These are phyloP conservation scores for Nyssa sinensis DNA, from an alignment of 148 eudicot genomes.

Conservation along the genomic window DNA sequence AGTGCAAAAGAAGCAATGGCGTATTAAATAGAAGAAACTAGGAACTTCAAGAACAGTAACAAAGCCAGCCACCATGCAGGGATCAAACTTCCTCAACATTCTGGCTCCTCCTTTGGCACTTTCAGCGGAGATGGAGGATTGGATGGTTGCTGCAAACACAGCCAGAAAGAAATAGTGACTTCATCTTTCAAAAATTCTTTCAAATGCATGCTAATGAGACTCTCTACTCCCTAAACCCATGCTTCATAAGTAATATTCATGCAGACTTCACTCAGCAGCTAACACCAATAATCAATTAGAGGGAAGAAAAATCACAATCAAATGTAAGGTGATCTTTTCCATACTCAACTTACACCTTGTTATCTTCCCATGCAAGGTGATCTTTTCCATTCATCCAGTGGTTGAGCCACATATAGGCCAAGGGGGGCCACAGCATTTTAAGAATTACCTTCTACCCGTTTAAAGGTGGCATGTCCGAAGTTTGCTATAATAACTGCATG, in stretches of 20 bases:
- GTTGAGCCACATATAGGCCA: too few relatives aligned
- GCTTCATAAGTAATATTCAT: not conserved
- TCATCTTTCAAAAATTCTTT: not conserved
- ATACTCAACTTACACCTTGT: not conserved
- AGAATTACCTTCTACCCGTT: too few relatives aligned
- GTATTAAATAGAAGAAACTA: not conserved
- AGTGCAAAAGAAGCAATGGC: not conserved
- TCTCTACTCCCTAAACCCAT: not conserved
- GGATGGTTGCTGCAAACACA: slow-evolving; percentile 10
- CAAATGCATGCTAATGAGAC: not conserved
- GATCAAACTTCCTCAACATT: not conserved
- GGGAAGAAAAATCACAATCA: too few relatives aligned
- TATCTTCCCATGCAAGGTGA: not conserved
- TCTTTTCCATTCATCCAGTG: not conserved
- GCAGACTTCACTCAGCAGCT: not conserved
- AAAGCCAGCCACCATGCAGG: not conserved
- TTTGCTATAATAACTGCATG: too few relatives aligned
- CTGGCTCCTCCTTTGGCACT: slow-evolving; percentile 11
- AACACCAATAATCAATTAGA: too few relatives aligned
- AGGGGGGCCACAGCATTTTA: too few relatives aligned
- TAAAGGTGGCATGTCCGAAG: too few relatives aligned
- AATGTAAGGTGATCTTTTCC: too few relatives aligned
- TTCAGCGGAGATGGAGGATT: not conserved
- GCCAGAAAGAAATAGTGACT: not conserved
- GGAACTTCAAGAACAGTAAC: not conserved